Conservation (phyloP, 768 basidiomycete species). For the Phylloporus arenicola region DNA sequence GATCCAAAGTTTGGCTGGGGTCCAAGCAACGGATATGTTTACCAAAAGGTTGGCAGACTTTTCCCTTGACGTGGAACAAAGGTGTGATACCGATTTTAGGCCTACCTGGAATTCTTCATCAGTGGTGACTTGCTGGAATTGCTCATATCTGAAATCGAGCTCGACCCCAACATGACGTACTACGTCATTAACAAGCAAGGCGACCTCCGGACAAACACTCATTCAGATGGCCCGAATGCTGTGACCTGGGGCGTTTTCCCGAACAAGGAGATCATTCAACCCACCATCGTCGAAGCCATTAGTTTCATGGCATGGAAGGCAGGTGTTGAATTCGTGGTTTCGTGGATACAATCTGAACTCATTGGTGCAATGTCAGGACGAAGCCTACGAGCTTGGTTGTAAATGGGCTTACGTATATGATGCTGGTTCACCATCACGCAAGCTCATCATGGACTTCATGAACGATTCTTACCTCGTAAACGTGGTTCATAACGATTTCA, state of each 20-base stretch:
- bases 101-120: constrained; percentile 95
- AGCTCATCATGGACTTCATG: constrained; percentile 75
- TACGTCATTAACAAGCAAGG: constrained; percentile 96
- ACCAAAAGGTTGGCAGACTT: constrained; percentile 69
- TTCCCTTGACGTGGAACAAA: background rate
- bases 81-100: constrained; percentile 41
- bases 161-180: constrained; percentile 87
- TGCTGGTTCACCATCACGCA: constrained; percentile 63
- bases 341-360: background rate
- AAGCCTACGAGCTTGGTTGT: constrained; percentile 86
- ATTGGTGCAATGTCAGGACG: constrained; percentile 53
- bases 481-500: constrained; percentile 95
- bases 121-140: constrained; percentile 64
- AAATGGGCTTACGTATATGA: constrained; percentile 92
- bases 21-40: constrained; percentile 87
- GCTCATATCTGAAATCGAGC: constrained; percentile 77
- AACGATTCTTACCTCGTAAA: constrained; percentile 83
- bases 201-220: constrained; percentile 90
- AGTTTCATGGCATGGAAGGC: constrained; percentile 99
- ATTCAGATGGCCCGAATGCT: constrained; percentile 95
- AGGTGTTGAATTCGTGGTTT: constrained; percentile 12
- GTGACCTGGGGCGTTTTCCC: constrained; percentile 99
- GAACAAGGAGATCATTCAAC: constrained; percentile 92
- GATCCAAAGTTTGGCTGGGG: constrained; percentile 92
- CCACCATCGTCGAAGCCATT: constrained; percentile 94